Evolutionary conservation across 805 yeast genomes (phyloP), one percentile per base, ranked within the genome.

Genomic region (Zygotorulaspora sp.): DNA sequence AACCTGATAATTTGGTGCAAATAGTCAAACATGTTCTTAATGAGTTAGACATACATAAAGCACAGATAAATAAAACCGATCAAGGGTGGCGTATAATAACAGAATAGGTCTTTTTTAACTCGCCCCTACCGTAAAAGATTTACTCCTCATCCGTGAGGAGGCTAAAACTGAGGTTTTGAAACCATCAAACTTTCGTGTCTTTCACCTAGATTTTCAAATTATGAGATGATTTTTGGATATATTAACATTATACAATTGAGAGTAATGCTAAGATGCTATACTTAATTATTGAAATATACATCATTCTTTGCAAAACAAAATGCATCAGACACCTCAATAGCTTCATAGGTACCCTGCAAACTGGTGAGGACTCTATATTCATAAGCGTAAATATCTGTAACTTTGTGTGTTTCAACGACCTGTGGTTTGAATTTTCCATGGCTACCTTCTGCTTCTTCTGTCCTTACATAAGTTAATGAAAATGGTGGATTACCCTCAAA

Each of bases 401-500:
- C 78, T 27, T 66, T 66, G 38, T 66, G 70, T 1, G 78, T 72
- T 38, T 82, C 85, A 24, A 86, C 74, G 10, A 80, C 77, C 45
- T 78, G 70, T 60, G 52, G 74, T 64, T 52, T 78, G 74, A 64
- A 67, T 35, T 63, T 63, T 10, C 68, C 70, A 25, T 62, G 53
- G 23, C 53, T 57, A 11, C 62, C 67, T 15, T 62, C 68, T 12
- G 59, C 45, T 32, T 72, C 73, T 38, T 76, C 74, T 5, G 83
- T 80, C 55, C 97, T 74, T 6, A 83, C 83, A 56, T 89, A 92
- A 1, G 89, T 84, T 47, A 92, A 71, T 27, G 80, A 68, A 66
- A 90, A 92, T 9, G 99, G 99, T 8, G 97, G 95, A 0, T 79
- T 75, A 11, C 98, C 98, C 22, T 75, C 74, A 53, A 92, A 84